These are phyloP conservation scores for Acidomyces sp. DNA, from an alignment of 495 filamentous ascomycete genomes.

Conservation along the genomic window DNA sequence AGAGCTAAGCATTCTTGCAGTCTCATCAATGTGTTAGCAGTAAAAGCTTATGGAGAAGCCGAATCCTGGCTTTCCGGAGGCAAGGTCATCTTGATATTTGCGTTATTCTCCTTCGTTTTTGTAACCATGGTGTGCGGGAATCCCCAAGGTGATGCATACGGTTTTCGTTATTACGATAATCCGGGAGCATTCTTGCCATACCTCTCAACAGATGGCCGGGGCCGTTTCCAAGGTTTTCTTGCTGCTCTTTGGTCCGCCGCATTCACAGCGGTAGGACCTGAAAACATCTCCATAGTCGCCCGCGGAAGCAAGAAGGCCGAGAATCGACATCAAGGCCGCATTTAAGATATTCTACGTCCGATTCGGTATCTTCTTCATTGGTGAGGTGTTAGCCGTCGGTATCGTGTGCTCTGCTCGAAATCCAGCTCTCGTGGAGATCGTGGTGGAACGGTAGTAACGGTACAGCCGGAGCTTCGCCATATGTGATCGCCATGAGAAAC, in stretches of 20 bases:
- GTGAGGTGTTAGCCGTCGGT: no score
- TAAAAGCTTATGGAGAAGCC: constrained; percentile 35
- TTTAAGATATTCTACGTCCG: constrained; percentile 74
- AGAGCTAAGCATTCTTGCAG: no score
- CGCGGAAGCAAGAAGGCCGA: constrained; percentile 68
- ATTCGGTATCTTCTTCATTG: constrained; percentile 65
- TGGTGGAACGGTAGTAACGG: no score
- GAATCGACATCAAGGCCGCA: constrained; percentile 61
- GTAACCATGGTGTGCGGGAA: constrained; percentile 56
- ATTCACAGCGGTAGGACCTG: constrained; percentile 43
- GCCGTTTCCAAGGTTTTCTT: constrained; percentile 27
- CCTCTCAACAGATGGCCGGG: constrained; percentile 11
- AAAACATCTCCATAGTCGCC: constrained; percentile 63
- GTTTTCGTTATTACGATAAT: constrained; percentile 57
- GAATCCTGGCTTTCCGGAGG: constrained; percentile 34
- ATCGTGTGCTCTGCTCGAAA: no score
- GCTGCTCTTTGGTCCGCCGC: constrained; percentile 23
- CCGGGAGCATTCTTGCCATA: constrained; percentile 39
- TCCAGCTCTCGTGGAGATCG: constrained; percentile 24
- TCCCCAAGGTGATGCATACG: constrained; percentile 45
- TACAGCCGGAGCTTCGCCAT: no score
- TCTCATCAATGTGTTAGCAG: constrained; percentile 30
- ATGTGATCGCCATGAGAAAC: constrained; percentile 47
- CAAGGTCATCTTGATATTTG: constrained; percentile 35
- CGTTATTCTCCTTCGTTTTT: constrained; percentile 34